Conservation (phyloP, 345 rosid genomes). For the Isatis tinctoria region DNA sequence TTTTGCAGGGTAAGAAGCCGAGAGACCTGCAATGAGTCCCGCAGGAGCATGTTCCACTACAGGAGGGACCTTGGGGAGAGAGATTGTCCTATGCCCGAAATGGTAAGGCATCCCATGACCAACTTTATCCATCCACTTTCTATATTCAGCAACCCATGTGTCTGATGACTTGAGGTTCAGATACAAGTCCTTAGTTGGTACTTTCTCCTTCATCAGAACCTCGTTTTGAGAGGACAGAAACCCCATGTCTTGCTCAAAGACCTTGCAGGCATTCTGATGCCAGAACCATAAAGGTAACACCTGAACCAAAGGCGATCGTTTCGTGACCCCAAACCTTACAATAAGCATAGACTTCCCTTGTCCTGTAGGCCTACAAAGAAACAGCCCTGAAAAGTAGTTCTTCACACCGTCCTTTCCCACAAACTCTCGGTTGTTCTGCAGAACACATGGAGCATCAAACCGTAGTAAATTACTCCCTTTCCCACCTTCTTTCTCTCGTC, state of each 20-base stretch:
- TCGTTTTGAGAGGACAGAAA: conserved; percentile 90
- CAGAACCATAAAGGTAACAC: conserved; percentile 75
- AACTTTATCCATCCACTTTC: conserved; percentile 97
- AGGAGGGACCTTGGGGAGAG: conserved; percentile 65
- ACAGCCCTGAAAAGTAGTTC: conserved; percentile 67
- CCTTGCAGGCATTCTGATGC: conserved; percentile 82
- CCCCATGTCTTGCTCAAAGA: conserved; percentile 96
- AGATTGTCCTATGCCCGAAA: conserved; percentile 76
- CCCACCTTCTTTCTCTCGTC: conserved; percentile 48
- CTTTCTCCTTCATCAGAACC: conserved; percentile 69
- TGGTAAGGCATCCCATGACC: conserved; percentile 98
- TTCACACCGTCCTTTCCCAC: conserved; percentile 59
- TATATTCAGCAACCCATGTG: conserved; percentile 88
- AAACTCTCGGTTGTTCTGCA: conserved; percentile 62
- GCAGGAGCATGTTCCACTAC: conserved; percentile 92
- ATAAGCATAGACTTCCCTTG: conserved; percentile 97
- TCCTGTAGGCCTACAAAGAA: conserved; percentile 93
- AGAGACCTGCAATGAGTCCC: conserved; percentile 61
- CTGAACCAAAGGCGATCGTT: conserved; percentile 43
- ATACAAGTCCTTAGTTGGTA: conserved; percentile 78
- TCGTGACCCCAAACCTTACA: conserved; percentile 75
- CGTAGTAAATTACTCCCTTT: conserved; percentile 47
- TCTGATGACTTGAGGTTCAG: conserved; percentile 75
- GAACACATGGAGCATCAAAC: conserved; percentile 79
- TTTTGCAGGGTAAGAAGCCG: conserved; percentile 77